phyloP scores from a whole-genome alignment of 108 stramenopile species.

The Cylindrotheca closterium region DNA sequence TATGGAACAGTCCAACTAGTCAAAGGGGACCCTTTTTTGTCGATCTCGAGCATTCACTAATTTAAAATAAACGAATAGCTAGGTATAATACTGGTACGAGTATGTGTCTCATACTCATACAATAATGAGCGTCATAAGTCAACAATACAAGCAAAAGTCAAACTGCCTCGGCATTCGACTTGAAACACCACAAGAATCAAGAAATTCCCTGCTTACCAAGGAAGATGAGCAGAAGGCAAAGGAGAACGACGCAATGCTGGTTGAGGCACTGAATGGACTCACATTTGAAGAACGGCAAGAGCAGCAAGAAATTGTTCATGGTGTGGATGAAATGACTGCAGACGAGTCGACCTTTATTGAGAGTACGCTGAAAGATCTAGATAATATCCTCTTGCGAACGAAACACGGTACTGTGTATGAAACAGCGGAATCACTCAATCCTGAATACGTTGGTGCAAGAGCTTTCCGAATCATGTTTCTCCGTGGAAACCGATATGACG shows the following conservation, averaged over 20 bases:
- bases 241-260: not conserved
- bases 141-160: too few relatives aligned
- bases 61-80: too few relatives aligned
- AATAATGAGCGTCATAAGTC: too few relatives aligned
- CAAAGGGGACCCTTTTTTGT: too few relatives aligned
- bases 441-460: not conserved
- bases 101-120: constrained; percentile 19
- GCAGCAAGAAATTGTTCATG: not conserved
- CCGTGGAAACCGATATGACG: constrained; percentile 12
- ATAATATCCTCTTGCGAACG: not conserved
- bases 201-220: too few relatives aligned
- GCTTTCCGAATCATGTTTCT: constrained; percentile 18
- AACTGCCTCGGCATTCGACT: too few relatives aligned
- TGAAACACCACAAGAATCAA: too few relatives aligned
- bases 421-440: not conserved
- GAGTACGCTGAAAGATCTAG: not conserved
- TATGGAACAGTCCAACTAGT: too few relatives aligned
- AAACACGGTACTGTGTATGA: not conserved
- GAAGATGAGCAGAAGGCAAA: too few relatives aligned
- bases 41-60: too few relatives aligned
- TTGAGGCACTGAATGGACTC: not conserved
- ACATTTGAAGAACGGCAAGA: not conserved
- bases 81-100: not conserved
- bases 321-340: not conserved
- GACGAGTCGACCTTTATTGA: not conserved